These are phyloP conservation scores for Avicennia marina DNA, from an alignment of 257 asterid genomes.

Conservation along the genomic window DNA sequence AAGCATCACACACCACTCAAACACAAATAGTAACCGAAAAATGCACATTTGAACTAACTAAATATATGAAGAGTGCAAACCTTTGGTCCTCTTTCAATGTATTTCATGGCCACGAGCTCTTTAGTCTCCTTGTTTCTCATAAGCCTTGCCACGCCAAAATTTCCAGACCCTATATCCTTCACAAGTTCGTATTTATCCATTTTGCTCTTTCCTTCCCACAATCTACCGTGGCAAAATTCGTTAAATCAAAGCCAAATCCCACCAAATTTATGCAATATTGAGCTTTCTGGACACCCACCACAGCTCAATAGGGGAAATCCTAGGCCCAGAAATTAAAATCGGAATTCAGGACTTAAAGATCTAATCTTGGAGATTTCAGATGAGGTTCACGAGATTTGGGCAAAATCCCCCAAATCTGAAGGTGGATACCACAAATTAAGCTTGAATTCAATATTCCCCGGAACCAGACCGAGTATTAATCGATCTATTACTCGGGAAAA, in stretches of 20 bases:
- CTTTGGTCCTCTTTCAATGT: slow-evolving; percentile 94
- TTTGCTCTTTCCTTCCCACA: slow-evolving; percentile 12
- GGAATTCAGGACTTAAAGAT: slow-evolving; percentile 10
- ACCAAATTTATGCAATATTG: slow-evolving; percentile 18
- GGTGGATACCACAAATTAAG: slow-evolving; percentile 17
- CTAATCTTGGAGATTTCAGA: slow-evolving; percentile 9
- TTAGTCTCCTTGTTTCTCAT: slow-evolving; percentile 96
- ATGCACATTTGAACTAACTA: background rate
- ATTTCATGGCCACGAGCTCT: slow-evolving; percentile 98
- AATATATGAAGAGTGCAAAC: slow-evolving; percentile 30
- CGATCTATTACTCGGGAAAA: slow-evolving; percentile 11
- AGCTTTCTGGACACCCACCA: slow-evolving; percentile 30
- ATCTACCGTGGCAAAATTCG: slow-evolving; percentile 8
- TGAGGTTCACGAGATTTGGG: background rate
- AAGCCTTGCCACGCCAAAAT: slow-evolving; percentile 98
- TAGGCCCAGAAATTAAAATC: slow-evolving; percentile 19
- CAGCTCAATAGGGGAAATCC: slow-evolving; percentile 28
- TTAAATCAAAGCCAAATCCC: slow-evolving; percentile 13
- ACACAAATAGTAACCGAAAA: background rate
- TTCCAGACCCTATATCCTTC: slow-evolving; percentile 97
- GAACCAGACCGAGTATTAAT: slow-evolving; percentile 25
- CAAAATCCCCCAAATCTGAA: slow-evolving; percentile 14
- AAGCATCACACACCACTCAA: background rate
- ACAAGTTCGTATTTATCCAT: slow-evolving; percentile 98
- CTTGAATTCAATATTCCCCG: slow-evolving; percentile 17